phyloP scores from a whole-genome alignment of 768 basidiomycete species.

The Amanita exitialis region DNA sequence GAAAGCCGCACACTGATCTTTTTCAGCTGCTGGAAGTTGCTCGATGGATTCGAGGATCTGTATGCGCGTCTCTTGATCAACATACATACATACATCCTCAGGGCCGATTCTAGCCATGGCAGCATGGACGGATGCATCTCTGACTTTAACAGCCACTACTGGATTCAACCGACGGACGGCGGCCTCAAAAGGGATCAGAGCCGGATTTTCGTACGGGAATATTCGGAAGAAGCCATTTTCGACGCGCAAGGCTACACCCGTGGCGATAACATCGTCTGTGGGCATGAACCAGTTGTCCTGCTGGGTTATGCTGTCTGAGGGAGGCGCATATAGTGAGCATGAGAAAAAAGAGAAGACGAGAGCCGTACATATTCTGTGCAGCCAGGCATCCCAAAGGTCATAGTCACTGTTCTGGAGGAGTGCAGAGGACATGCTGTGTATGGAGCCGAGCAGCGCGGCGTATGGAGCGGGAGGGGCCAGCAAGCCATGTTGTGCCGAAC shows the following conservation, averaged over 20 bases:
- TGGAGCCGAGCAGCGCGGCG: constrained; percentile 3
- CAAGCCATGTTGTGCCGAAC: neutral
- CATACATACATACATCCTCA: constrained; percentile 45
- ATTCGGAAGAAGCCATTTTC: constrained; percentile 56
- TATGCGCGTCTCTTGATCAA: constrained; percentile 77
- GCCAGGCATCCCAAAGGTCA: constrained; percentile 68
- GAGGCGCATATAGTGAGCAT: neutral
- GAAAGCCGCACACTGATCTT: constrained; percentile 85
- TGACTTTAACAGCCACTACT: constrained; percentile 72
- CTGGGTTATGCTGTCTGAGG: constrained; percentile 42
- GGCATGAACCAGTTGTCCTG: constrained; percentile 81
- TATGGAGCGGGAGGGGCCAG: constrained; percentile 3
- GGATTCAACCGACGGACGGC: constrained; percentile 73
- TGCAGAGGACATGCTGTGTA: constrained; percentile 19
- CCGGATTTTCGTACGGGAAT: constrained; percentile 78
- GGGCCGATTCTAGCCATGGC: constrained; percentile 56
- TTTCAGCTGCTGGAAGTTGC: constrained; percentile 66
- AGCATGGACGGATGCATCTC: constrained; percentile 69
- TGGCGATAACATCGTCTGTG: constrained; percentile 56
- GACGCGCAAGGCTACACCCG: constrained; percentile 67
- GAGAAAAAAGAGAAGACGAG: neutral
- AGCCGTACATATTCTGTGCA: constrained; percentile 61
- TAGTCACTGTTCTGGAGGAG: constrained; percentile 56
- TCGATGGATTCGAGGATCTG: constrained; percentile 68
- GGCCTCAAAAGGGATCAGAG: constrained; percentile 68